phyloP scores from a whole-genome alignment of 2,329 filamentous ascomycete species.

The Trichoderma simmonsii region DNA sequence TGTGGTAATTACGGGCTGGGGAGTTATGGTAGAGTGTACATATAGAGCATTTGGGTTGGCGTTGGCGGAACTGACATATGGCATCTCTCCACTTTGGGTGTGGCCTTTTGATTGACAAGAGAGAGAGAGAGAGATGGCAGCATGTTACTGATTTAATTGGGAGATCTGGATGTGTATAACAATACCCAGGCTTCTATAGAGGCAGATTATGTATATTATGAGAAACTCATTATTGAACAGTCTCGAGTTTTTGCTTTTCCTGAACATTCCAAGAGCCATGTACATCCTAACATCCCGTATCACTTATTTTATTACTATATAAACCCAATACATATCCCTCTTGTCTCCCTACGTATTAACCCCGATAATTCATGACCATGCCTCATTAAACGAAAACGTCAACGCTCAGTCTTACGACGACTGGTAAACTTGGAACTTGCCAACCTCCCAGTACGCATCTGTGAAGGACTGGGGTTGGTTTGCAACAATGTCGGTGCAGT shows the following conservation, averaged over 20 bases:
- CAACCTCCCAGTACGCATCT: conserved; percentile 65
- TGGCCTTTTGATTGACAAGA: neutral
- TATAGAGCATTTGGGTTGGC: conserved; percentile 34
- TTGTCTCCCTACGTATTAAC: neutral
- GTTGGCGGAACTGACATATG: conserved; percentile 26
- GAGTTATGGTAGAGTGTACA: conserved; percentile 26
- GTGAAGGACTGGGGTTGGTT: conserved; percentile 54
- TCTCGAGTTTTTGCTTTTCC: neutral
- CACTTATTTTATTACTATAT: neutral
- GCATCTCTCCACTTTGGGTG: conserved; percentile 7
- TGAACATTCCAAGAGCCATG: neutral
- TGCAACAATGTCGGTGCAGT: conserved; percentile 56
- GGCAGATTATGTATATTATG: conserved; percentile 9
- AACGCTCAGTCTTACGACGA: conserved; percentile 23
- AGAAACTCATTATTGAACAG: neutral
- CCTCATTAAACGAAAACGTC: neutral
- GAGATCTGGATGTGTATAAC: neutral
- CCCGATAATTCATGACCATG: neutral
- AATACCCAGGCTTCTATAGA: conserved; percentile 13
- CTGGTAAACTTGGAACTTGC: conserved; percentile 56
- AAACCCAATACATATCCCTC: neutral
- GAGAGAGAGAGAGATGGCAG: neutral
- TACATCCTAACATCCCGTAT: neutral
- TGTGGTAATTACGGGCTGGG: conserved; percentile 23
- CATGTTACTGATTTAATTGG: neutral